phyloP scores from a whole-genome alignment of 2,329 filamentous ascomycete species.

The Daldinia sp. region DNA sequence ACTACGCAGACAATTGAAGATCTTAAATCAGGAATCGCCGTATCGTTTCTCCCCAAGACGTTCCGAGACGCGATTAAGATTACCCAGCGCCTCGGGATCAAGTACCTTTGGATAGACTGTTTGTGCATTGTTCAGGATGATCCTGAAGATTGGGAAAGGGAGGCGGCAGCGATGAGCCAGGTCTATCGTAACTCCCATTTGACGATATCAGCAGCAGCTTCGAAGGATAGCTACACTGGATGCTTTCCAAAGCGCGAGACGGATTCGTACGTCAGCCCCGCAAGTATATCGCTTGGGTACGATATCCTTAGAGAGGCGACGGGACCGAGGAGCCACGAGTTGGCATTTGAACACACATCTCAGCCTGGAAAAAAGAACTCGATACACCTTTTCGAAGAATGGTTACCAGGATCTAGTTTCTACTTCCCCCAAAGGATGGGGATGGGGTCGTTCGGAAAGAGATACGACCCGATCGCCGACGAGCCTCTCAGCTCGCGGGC shows the following conservation, averaged over 20 bases:
- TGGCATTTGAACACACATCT: constrained; percentile 8
- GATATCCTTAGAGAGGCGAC: constrained; percentile 12
- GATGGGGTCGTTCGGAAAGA: constrained; percentile 16
- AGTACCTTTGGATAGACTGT: constrained; percentile 28
- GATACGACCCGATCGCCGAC: constrained; percentile 23
- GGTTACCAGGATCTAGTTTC: constrained; percentile 24
- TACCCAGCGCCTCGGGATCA: constrained; percentile 7
- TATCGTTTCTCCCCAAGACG: constrained; percentile 22
- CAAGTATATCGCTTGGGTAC: constrained; percentile 15
- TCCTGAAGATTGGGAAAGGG: constrained; percentile 21
- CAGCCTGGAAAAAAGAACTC: constrained; percentile 10
- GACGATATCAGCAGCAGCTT: constrained; percentile 20
- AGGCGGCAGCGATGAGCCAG: constrained; percentile 17
- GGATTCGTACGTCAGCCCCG: constrained; percentile 12
- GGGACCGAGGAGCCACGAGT: constrained; percentile 10
- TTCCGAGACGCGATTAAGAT: constrained; percentile 26
- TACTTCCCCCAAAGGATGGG: constrained; percentile 14
- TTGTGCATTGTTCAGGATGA: constrained; percentile 24
- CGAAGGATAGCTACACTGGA: constrained; percentile 11
- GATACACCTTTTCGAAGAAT: constrained; percentile 24
- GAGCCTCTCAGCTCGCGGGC: constrained; percentile 13
- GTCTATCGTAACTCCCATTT: constrained; percentile 23
- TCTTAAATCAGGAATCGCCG: constrained; percentile 13
- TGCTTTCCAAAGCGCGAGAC: constrained; percentile 20
- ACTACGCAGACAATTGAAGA: constrained; percentile 20